A percentile compares a stretch with the other conserved stretches of the same genome.
Conservation (phyloP, 352 stramenopile genomes). For the Peronospora tabacina region DNA sequence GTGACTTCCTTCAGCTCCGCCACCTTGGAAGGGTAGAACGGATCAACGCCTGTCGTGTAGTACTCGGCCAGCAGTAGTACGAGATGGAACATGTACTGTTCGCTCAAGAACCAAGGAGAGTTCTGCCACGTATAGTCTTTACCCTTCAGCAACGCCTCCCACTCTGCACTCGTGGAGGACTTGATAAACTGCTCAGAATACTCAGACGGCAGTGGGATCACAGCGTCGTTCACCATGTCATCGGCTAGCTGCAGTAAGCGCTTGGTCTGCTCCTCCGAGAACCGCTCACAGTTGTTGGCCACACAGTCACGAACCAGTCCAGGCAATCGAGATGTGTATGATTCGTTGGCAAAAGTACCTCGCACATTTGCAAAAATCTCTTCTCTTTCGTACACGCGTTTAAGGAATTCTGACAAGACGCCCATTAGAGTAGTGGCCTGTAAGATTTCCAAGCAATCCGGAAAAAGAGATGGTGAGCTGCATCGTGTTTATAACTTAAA, state of each 20-base stretch:
- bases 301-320: conserved; percentile 51
- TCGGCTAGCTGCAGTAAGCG: conserved; percentile 37
- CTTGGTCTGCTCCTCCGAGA: conserved; percentile 30
- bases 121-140: conserved; percentile 62
- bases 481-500: not conserved
- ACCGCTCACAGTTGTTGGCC: conserved; percentile 34
- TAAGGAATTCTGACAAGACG: conserved; percentile 41
- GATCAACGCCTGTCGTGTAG: conserved; percentile 51
- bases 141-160: conserved; percentile 32
- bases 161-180: conserved; percentile 40
- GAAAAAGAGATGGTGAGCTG: conserved; percentile 12
- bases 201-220: conserved; percentile 40
- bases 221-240: conserved; percentile 35
- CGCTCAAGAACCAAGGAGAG: conserved; percentile 62
- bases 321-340: conserved; percentile 49
- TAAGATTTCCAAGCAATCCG: not conserved
- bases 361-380: conserved; percentile 39
- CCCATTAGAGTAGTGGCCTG: conserved; percentile 9
- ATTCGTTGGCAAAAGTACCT: conserved; percentile 61
- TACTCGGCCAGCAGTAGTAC: conserved; percentile 56
- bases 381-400: conserved; percentile 30
- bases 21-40: conserved; percentile 58
- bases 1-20: conserved; percentile 42
- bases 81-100: conserved; percentile 73
- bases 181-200: conserved; percentile 29